Base-by-base conservation (phyloP, 495 filamentous ascomycete species). In the Xanthoparmelia taractica region DNA sequence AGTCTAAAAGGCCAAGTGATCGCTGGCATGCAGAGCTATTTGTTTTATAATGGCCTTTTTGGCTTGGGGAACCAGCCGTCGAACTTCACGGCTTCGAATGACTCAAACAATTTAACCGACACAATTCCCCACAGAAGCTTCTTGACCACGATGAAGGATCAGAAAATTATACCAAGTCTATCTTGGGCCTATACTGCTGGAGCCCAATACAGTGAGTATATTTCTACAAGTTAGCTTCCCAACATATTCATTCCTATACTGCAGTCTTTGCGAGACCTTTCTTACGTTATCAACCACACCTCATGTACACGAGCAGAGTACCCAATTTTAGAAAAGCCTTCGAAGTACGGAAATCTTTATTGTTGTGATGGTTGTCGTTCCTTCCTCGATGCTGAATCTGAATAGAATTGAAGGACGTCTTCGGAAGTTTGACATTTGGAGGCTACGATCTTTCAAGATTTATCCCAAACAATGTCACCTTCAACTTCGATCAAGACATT, bases 41-140 rank as follows among this genome's bases (percentile, higher is more conserved):
- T 74, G 45, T 83, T 80, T 63, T 84, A 80, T 66, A 73, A 81
- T n/a, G 85, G 85, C n/a, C 76, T 77, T 31, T 76, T 87, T 59
- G 85, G 85, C 20, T 63, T 88, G 15, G 81, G 72, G 41, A 68
- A 73, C 17, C 62, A 67, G 50, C 72, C 75, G 17, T 69, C 65
- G 15, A 78, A 77, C 58, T 69, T 77, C 63, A 69, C 71, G 4
- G 15, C 4, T 33, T 54, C 50, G 7, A 2, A 33, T 0, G 50
- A 54, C n/a, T 0, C 0, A 0, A 20, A 11, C 5, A 54, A 54
- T 33, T 17, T 54, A 1, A 58, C 34, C 25, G 56, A 4, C 27
- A 58, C 34, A 3, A 48, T 27, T 47, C 52, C 63, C 1, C 18
- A 40, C 41, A 40, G 60, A 5, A 68, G 64, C 40, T 81, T 80